Evolutionary conservation across 2,329 filamentous ascomycete species (phyloP), one percentile per base, ranked within the genome.

Genomic region (Xylariaceae sp.): DNA sequence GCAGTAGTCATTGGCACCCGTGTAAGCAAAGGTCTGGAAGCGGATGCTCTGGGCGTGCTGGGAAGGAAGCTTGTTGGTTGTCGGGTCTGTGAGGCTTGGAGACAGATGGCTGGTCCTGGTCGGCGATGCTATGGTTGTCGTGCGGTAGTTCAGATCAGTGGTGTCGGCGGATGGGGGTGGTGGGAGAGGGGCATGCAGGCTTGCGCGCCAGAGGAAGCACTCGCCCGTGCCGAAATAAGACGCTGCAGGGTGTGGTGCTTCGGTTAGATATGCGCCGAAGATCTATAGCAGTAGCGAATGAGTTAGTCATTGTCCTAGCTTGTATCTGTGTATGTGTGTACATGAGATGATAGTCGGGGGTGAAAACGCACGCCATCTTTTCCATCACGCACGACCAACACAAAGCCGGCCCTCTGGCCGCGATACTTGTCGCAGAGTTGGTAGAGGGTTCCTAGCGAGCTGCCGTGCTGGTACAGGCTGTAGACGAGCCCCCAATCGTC

Each of bases 1-100:
- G 72, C 92, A 89, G 64, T 95, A 98, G 66, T 97, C 93, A 65
- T 98, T 97, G 33, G 95, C 80, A 5, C 93, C 93, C 45, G 87
- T 94, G 62, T 96, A 97, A 0, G 92, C 91, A 59, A 97, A 98
- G 0, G 92, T 92, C 68, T 95, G 96, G 77, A 98, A 98, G 17
- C 93, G 83, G 55, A 97, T 88, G 21, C 82, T 77, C 50, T 92
- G 87, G 4, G 82, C 16, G 21, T 50, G 81, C 16, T 52, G 4
- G 48, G 59, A 23, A 6, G 37, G 37, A 32, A 58, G 47, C 41
- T 59, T 55, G 50, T 61, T 50, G 40, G 55, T 55, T 45, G 50
- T 22, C 10, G 61, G 55, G 42, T 56, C 50, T 10, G 55, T 53
- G n/a, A 52, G 36, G 50, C 60, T 23, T 56, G 67, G 44, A 57